phyloP scores from a whole-genome alignment of 306 rosid genomes.

The Leucaena leucocephala region DNA sequence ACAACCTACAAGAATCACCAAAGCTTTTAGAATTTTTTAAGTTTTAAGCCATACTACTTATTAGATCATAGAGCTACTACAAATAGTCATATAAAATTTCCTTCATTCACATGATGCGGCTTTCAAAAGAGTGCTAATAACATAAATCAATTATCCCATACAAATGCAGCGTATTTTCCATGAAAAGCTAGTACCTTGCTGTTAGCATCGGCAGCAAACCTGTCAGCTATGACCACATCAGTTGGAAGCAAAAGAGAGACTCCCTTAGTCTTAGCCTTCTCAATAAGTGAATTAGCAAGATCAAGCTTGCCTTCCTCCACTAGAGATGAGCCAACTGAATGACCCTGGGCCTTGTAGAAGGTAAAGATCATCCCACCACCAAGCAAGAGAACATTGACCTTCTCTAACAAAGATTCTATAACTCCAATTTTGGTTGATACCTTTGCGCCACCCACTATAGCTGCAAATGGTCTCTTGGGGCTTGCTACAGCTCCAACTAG shows the following conservation, averaged over 20 bases:
- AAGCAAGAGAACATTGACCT: conserved; percentile 73
- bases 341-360: conserved; percentile 97
- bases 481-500: conserved; percentile 45
- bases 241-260: conserved; percentile 89
- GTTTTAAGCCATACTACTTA: background rate
- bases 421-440: conserved; percentile 95
- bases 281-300: conserved; percentile 76
- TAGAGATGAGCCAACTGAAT: conserved; percentile 80
- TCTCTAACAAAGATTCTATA: conserved; percentile 84
- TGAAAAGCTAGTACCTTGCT: conserved; percentile 61
- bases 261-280: conserved; percentile 87
- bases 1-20: conserved; percentile 58
- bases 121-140: background rate
- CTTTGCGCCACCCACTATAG: conserved; percentile 95
- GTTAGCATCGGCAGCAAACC: conserved; percentile 90
- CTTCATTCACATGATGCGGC: background rate
- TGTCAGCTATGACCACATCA: conserved; percentile 89
- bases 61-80: background rate
- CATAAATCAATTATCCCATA: background rate
- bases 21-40: background rate
- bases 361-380: conserved; percentile 98
- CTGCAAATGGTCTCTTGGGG: conserved; percentile 97
- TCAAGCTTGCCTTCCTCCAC: conserved; percentile 86
- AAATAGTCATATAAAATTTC: conserved; percentile 4
- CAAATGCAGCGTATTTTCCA: background rate